Conservation (phyloP, 1,139 yeast genomes). For the Protomyces gravidus region DNA sequence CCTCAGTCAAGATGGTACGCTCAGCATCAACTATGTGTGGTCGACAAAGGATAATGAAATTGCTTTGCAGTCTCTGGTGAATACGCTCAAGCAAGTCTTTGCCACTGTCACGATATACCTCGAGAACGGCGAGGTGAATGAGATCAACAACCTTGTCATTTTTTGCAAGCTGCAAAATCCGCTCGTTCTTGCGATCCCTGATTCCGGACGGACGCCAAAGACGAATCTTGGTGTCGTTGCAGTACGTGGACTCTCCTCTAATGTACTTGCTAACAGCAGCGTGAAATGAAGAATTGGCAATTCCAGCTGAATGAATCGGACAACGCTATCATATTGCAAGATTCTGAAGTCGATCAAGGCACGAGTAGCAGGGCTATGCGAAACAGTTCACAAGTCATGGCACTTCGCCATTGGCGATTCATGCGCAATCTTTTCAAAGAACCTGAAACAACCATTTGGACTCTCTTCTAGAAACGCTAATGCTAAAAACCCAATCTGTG, state of each 20-base stretch:
- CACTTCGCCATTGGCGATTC: constrained; percentile 13
- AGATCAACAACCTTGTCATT: constrained; percentile 17
- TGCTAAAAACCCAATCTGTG: neutral
- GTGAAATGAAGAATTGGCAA: constrained; percentile 12
- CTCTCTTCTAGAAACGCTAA: neutral
- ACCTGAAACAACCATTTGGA: constrained; percentile 15
- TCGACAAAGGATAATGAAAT: neutral
- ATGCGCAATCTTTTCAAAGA: constrained; percentile 10
- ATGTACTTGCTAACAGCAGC: constrained; percentile 1
- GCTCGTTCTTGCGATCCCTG: constrained; percentile 8
- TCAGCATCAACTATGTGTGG: constrained; percentile 21
- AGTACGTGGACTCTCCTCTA: neutral
- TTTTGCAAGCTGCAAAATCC: constrained; percentile 3
- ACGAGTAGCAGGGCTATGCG: neutral
- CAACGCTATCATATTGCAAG: constrained; percentile 2
- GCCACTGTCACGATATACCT: constrained; percentile 5
- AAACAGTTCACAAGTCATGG: constrained; percentile 5
- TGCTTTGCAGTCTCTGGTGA: neutral
- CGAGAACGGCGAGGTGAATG: constrained; percentile 12
- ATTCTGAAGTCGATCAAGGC: constrained; percentile 2
- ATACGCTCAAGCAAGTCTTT: constrained; percentile 11
- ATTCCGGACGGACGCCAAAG: neutral
- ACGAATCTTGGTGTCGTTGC: constrained; percentile 1
- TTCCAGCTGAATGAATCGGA: neutral
- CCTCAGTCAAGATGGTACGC: constrained; percentile 4